Conservation (phyloP, 2,329 filamentous ascomycete genomes). For the Neopestalotiopsis rosae region DNA sequence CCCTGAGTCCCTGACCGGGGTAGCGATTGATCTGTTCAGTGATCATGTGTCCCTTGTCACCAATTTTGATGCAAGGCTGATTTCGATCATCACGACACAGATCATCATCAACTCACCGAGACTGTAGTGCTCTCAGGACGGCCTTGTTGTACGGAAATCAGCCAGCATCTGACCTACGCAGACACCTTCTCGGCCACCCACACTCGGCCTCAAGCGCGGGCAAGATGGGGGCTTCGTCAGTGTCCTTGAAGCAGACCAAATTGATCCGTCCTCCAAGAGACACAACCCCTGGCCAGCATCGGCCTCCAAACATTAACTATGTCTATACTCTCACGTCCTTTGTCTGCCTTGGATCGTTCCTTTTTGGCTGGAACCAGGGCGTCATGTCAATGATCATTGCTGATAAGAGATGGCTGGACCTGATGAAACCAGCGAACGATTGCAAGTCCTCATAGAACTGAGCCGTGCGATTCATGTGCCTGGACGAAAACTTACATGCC, state of each 20-base stretch:
- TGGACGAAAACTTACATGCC: background rate
- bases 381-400: constrained; percentile 39
- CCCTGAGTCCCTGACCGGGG: background rate
- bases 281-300: constrained; percentile 19
- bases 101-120: background rate
- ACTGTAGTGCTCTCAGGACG: background rate
- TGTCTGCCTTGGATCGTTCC: constrained; percentile 34
- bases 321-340: constrained; percentile 36
- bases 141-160: background rate
- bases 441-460: constrained; percentile 22
- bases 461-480: background rate
- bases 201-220: background rate
- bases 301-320: constrained; percentile 33
- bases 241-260: constrained; percentile 31
- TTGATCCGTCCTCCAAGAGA: constrained; percentile 29
- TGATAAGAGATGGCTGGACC: constrained; percentile 33
- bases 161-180: background rate
- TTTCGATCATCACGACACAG: background rate
- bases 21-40: background rate
- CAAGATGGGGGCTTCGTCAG: background rate
- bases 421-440: constrained; percentile 36
- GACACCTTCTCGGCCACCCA: background rate
- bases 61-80: background rate
- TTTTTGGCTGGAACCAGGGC: constrained; percentile 38
- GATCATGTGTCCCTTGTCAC: background rate